Conservation (phyloP, 2,329 filamentous ascomycete species). For the Fusarium cyanostomum region DNA sequence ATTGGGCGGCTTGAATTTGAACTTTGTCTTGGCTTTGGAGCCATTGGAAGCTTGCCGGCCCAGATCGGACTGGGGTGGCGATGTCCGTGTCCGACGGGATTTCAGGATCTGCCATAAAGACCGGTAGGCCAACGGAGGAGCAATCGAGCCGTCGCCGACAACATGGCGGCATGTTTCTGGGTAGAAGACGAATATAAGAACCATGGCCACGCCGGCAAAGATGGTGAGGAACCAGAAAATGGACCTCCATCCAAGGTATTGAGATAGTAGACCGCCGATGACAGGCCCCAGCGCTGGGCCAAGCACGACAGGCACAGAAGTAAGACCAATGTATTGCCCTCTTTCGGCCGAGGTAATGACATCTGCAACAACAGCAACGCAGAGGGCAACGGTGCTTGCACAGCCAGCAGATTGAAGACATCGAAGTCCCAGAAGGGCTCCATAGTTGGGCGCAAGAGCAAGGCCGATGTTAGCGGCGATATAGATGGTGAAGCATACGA, state of each 20-base stretch:
- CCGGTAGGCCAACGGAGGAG: conserved; percentile 51
- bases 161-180: conserved; percentile 61
- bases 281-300: conserved; percentile 63
- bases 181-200: conserved; percentile 58
- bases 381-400: conserved; percentile 67
- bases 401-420: conserved; percentile 67
- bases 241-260: conserved; percentile 66
- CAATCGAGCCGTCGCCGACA: conserved; percentile 63
- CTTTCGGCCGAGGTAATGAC: conserved; percentile 69
- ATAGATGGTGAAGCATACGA: conserved; percentile 63
- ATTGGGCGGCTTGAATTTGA: conserved; percentile 53
- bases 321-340: conserved; percentile 66
- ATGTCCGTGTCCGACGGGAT: conserved; percentile 23
- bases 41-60: conserved; percentile 22
- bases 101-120: conserved; percentile 47
- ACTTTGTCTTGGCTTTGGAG: conserved; percentile 31
- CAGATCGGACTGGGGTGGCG: conserved; percentile 8
- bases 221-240: conserved; percentile 72
- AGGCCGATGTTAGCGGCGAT: conserved; percentile 64
- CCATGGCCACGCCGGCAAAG: conserved; percentile 50
- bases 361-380: conserved; percentile 69
- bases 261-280: conserved; percentile 65
- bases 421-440: conserved; percentile 61
- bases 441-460: conserved; percentile 59
- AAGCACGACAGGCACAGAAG: conserved; percentile 58